Base-by-base conservation (phyloP, 108 stramenopile genomes). In the Thalassiosira profunda region DNA sequence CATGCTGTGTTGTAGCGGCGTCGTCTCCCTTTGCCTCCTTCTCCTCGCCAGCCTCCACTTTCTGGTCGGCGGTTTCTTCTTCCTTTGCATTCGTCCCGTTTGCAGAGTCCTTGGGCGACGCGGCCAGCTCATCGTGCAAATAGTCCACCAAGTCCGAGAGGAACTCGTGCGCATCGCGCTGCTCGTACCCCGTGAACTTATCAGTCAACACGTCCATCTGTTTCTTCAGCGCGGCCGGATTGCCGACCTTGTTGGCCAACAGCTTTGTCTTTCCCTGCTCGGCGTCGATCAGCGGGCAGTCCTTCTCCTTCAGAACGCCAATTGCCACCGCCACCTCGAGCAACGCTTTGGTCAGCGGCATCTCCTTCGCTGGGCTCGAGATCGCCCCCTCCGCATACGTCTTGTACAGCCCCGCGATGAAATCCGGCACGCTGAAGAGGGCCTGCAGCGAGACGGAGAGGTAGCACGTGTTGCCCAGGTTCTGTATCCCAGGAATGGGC, bases 381-480 rank as follows among this genome's bases (percentile, higher is more conserved):
- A 24, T 5, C 1, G 11, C 43, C 17, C 41, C 33, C 26, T 12
- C 23, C 2, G 34, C 47, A 35, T 76, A 81, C 5, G 46, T 29
- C 15, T 51, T 52, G 70, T 76, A 76, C 21, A 81, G 48, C 25
- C 66, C 55, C 2, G 35, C 20, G 24, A 82, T 44, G 35, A 82
- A 82, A 10, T 63, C 34, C 18, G 74, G 78, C 5, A 91, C 48
- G 36, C 73, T 68, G 51, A 76, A 83, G 20, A 92, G 65, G 62
- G 87, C 82, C 75, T 95, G 94, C n/a, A 91, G 29, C 0, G 94
- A 83, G 0, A 89, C 79, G 58, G 83, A 86, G 51, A 92, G 63
- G 72, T 91, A 95, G 65, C 94, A 95, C 1, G 94, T 92, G 42
- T 92, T 92, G 5, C 94, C 94, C 15, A 92, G 56, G 57, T 95